A percentile compares a stretch with the other conserved stretches of the same genome.
Conservation (phyloP, 2,329 filamentous ascomycete genomes). For the Pseudogymnoascus sp. region DNA sequence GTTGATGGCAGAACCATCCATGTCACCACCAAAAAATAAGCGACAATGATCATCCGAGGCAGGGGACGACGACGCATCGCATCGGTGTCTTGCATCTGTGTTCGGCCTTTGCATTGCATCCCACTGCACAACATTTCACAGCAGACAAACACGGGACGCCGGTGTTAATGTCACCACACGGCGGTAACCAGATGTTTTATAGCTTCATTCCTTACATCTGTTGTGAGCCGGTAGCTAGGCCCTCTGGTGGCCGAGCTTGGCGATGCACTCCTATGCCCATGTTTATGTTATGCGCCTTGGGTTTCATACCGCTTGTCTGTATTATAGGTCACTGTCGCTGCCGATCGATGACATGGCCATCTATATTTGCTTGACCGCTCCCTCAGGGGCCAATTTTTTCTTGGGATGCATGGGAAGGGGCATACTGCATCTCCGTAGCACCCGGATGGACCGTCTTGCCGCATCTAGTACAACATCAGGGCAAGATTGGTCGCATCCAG, state of each 20-base stretch:
- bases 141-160: slow-evolving; percentile 6
- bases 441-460: neutral
- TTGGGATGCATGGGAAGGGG: slow-evolving; percentile 1
- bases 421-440: neutral
- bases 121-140: neutral
- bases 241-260: neutral
- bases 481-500: neutral
- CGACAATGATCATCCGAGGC: slow-evolving; percentile 8
- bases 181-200: neutral
- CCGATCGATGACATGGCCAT: neutral
- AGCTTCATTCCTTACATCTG: neutral
- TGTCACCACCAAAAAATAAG: slow-evolving; percentile 6
- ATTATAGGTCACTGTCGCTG: neutral
- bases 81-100: slow-evolving; percentile 3
- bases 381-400: neutral
- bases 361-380: neutral
- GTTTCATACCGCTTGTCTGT: neutral
- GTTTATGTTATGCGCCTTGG: neutral
- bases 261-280: neutral
- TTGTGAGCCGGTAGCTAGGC: neutral
- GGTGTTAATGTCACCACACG: neutral
- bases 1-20: neutral
- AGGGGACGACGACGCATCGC: neutral
- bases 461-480: neutral
- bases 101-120: neutral